phyloP scores from a whole-genome alignment of 805 yeast genomes.

The Hanseniaspora taiwanica region DNA sequence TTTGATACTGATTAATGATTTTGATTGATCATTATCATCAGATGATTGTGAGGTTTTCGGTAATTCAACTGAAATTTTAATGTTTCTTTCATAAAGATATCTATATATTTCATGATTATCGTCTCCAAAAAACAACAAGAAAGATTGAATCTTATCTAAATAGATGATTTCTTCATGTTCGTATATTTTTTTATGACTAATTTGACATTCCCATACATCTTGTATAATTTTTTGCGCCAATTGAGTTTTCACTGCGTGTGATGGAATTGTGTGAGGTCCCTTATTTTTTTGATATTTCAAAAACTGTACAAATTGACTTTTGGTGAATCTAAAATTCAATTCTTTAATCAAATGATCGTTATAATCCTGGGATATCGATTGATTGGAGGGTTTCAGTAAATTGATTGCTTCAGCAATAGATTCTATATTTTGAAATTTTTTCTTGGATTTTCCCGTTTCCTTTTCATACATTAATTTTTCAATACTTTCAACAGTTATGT shows the following conservation, averaged over 20 bases:
- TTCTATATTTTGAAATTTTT: conserved; percentile 8
- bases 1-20: background rate
- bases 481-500: background rate
- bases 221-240: conserved; percentile 9
- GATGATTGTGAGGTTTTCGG: background rate
- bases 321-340: conserved; percentile 16
- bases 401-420: conserved; percentile 19
- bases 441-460: background rate
- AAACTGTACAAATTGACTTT: conserved; percentile 16
- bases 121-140: background rate
- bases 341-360: conserved; percentile 12
- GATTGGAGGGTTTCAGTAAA: conserved; percentile 13
- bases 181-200: background rate
- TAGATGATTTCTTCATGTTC: background rate
- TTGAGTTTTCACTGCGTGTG: too few species aligned
- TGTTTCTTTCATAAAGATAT: background rate
- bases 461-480: background rate
- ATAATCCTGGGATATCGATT: conserved; percentile 12
- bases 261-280: too few species aligned
- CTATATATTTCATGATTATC: background rate
- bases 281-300: conserved; percentile 7
- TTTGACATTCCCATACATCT: conserved; percentile 13
- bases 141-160: background rate
- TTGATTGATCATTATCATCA: background rate
- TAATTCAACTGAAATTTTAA: background rate